A percentile compares a stretch with the other conserved stretches of the same genome.
These are phyloP conservation scores for Mycena belliarum DNA, from an alignment of 768 basidiomycete species.

Conservation along the genomic window DNA sequence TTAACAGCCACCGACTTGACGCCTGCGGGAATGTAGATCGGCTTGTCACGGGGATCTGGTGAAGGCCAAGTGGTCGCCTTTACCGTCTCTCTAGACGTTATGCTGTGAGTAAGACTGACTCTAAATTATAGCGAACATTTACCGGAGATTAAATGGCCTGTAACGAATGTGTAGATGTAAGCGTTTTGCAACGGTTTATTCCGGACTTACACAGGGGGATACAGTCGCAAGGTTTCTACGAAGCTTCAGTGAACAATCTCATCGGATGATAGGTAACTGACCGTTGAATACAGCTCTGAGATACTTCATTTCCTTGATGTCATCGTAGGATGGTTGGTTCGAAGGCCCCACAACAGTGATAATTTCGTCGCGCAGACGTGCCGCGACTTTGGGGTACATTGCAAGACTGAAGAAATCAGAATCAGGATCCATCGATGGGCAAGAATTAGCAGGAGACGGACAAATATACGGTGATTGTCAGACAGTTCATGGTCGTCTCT, in stretches of 20 bases:
- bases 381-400: conserved; percentile 24
- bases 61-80: conserved; percentile 33
- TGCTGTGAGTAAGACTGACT: too few species aligned
- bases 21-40: conserved; percentile 36
- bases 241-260: too few species aligned
- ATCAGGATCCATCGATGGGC: conserved; percentile 11
- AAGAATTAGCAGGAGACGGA: conserved; percentile 20
- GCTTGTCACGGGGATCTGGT: conserved; percentile 26
- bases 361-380: conserved; percentile 30
- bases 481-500: neutral
- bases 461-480: conserved; percentile 10
- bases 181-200: neutral
- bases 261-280: conserved; percentile 19
- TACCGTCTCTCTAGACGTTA: conserved; percentile 14
- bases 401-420: conserved; percentile 21
- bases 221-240: conserved; percentile 54
- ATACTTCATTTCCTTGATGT: conserved; percentile 31
- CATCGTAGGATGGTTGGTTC: conserved; percentile 25
- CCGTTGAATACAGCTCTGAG: conserved; percentile 41
- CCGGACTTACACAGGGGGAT: conserved; percentile 47
- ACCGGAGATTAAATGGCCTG: conserved; percentile 22
- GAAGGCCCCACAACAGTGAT: conserved; percentile 23
- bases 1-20: conserved; percentile 26
- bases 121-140: neutral
- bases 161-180: neutral